Base-by-base conservation (phyloP, 2,329 filamentous ascomycete genomes). In the Fusarium tuaranense region DNA sequence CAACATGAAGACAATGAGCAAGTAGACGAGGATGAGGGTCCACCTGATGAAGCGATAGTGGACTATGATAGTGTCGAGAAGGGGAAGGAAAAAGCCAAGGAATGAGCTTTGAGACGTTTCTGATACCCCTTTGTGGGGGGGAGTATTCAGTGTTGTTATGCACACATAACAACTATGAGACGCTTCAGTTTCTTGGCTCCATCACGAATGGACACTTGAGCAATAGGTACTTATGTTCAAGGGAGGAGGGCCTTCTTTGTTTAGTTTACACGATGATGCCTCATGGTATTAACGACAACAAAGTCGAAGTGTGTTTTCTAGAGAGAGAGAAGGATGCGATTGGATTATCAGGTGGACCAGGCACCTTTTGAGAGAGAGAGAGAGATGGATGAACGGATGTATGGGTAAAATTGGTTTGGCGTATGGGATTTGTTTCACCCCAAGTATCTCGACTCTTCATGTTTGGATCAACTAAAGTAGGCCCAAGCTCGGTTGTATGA, bases 281-380 rank as follows among this genome's bases (percentile, higher is more conserved):
- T 25, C n/a, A 5, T n/a, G 16, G n/a, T 5, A 55, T 41, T 32
- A 27, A 44, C 22, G 27, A 57, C 48, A 16, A 16, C 16, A 12
- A 13, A n/a, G 48, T 53, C 48, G 25, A 44, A 30, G 27, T 32
- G 3, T 30, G 32, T 53, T 18, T 32, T 20, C 30, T 12, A 32
- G 30, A 32, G 30, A 32, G 30, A 14, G 18, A 36, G 16, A 18
- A 18, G 22, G 41, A 36, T 38, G 41, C 46, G 58, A 63, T 65
- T 67, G 61, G 65, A 41, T 63, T 51, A 67, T 60, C n/a, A 67
- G 71, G 73, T 77, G 75, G 69, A 71, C 75, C 72, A 76, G 77
- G 63, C 71, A 78, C 75, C 71, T 77, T 63, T n/a, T 16, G n/a
- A n/a, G n/a, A n/a, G n/a, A n/a, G 12, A 57, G 12, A 38, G 22